These are phyloP conservation scores for Apophysomyces ossiformis DNA, from an alignment of 371 early-diverging fungal genomes.

Conservation along the genomic window DNA sequence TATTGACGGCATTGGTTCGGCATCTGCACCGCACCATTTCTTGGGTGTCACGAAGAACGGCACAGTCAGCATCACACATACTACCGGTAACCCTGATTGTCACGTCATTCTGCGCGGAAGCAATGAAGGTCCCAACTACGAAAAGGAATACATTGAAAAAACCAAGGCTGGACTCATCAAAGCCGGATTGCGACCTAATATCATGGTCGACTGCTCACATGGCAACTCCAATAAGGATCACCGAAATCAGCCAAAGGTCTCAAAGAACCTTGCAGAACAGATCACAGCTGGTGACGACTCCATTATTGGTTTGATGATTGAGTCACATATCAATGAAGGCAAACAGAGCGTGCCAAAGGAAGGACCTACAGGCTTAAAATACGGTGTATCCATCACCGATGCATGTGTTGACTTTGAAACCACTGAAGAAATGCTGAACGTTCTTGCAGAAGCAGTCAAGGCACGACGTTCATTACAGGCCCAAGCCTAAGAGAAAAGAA, in stretches of 20 bases:
- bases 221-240: conserved; percentile 82
- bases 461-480: conserved; percentile 34
- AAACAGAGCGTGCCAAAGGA: conserved; percentile 73
- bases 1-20: conserved; percentile 90
- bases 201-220: conserved; percentile 89
- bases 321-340: conserved; percentile 86
- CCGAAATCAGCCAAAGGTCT: conserved; percentile 69
- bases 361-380: conserved; percentile 69
- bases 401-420: conserved; percentile 81
- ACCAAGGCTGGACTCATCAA: conserved; percentile 62
- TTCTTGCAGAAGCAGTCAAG: conserved; percentile 71
- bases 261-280: conserved; percentile 54
- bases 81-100: conserved; percentile 79
- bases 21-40: conserved; percentile 87
- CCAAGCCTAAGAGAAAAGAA: not conserved
- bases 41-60: conserved; percentile 94
- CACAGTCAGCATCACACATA: conserved; percentile 86
- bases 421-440: conserved; percentile 71
- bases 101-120: conserved; percentile 74
- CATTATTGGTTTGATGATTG: conserved; percentile 93
- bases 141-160: conserved; percentile 58
- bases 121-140: conserved; percentile 85
- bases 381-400: conserved; percentile 86
- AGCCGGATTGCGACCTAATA: conserved; percentile 56
- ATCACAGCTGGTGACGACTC: conserved; percentile 64